Evolutionary conservation across 768 basidiomycete species (phyloP).

Genomic region (Lentinula aciculospora): DNA sequence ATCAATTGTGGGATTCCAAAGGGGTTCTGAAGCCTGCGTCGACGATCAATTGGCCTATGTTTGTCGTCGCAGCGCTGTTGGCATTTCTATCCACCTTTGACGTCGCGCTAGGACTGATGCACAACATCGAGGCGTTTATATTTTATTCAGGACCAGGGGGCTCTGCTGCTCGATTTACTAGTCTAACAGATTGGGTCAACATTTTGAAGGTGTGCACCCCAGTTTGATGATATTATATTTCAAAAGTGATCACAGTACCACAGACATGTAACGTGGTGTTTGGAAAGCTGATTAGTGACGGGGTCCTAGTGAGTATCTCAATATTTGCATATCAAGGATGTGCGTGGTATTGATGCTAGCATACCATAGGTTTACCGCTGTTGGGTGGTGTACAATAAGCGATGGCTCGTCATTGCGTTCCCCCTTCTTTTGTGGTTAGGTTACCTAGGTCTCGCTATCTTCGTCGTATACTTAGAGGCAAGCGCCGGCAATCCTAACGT

Average conservation of each 20-base stretch:
- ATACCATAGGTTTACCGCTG: constrained; percentile 12
- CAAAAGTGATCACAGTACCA: not conserved
- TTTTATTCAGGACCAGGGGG: constrained; percentile 11
- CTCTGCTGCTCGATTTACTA: constrained; percentile 1
- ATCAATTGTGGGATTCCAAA: not conserved
- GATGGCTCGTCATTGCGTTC: not conserved
- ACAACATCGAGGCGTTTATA: constrained; percentile 11
- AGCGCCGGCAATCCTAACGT: not conserved
- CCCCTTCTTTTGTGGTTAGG: constrained; percentile 7
- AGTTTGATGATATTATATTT: not conserved
- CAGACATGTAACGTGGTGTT: constrained; percentile 8
- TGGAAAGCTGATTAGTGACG: constrained; percentile 9
- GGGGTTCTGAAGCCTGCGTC: not conserved
- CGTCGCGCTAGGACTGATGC: constrained; percentile 7
- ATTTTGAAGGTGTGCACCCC: constrained; percentile 7
- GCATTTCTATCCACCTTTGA: constrained; percentile 10
- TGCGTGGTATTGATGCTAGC: not conserved
- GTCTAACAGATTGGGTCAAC: constrained; percentile 12
- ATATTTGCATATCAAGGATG: not conserved
- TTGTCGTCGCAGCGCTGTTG: constrained; percentile 9
- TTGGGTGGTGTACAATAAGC: constrained; percentile 9
- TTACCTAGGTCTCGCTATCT: not conserved
- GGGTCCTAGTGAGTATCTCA: constrained; percentile 1
- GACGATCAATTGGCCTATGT: constrained; percentile 11
- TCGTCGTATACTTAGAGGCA: constrained; percentile 2